Evolutionary conservation across 768 basidiomycete species (phyloP).

Genomic region (Candolleomyces efflorescens): DNA sequence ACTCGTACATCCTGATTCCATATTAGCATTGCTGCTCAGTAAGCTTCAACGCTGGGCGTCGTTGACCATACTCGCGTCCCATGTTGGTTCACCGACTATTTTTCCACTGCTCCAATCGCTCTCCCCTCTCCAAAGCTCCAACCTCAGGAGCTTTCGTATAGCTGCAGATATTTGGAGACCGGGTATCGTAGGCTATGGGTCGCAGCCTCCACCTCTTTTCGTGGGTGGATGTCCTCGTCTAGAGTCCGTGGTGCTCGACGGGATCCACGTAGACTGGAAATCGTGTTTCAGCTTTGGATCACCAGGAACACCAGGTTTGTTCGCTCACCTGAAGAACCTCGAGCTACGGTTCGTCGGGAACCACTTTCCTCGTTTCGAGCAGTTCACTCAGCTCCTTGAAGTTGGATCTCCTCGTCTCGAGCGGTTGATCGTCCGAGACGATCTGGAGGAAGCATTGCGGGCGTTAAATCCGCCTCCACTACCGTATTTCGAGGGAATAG

Average conservation of each 20-base stretch:
- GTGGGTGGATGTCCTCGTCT: constrained; percentile 16
- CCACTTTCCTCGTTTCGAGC: constrained; percentile 19
- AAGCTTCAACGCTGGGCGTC: constrained; percentile 17
- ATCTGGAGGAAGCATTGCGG: constrained; percentile 18
- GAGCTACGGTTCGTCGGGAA: constrained; percentile 20
- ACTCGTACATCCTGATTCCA: background rate
- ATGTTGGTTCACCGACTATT: constrained; percentile 18
- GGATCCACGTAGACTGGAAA: constrained; percentile 23
- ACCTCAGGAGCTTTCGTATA: constrained; percentile 15
- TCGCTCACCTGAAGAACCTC: constrained; percentile 15
- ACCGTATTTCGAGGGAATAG: background rate
- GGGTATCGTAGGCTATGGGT: constrained; percentile 21
- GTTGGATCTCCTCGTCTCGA: constrained; percentile 19
- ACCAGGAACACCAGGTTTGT: constrained; percentile 9
- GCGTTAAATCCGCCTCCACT: constrained; percentile 16
- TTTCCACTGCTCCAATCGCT: constrained; percentile 18
- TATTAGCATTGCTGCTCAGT: background rate
- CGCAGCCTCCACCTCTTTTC: constrained; percentile 18
- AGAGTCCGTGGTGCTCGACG: constrained; percentile 16
- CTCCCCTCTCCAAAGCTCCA: constrained; percentile 12
- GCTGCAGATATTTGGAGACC: constrained; percentile 25
- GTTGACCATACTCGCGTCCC: constrained; percentile 22
- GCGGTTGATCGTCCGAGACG: constrained; percentile 21
- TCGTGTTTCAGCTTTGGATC: constrained; percentile 1
- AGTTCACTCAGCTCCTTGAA: constrained; percentile 16